Percentiles rank a stretch among this genome's conserved stretches.
These are phyloP conservation scores for Glycine soja DNA, from an alignment of 306 rosid species.

Conservation along the genomic window DNA sequence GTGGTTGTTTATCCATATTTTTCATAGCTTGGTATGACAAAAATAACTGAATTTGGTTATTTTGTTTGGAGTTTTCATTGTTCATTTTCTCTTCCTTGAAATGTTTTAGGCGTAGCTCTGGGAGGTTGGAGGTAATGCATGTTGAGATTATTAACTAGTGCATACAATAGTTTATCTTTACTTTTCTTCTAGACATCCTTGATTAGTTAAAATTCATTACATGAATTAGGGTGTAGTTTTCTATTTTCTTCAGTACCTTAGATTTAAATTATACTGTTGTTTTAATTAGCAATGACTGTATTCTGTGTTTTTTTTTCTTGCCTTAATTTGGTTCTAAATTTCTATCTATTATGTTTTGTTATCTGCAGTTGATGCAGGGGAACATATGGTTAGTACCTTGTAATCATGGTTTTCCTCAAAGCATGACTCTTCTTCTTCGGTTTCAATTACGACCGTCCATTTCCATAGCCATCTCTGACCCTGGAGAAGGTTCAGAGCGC, in stretches of 20 bases:
- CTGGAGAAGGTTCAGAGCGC: constrained; percentile 76
- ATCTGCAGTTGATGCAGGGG: constrained; percentile 96
- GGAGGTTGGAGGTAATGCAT: constrained; percentile 27
- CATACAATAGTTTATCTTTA: neutral
- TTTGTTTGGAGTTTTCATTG: neutral
- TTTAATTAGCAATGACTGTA: constrained; percentile 12
- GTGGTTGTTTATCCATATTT: neutral
- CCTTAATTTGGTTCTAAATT: constrained; percentile 28
- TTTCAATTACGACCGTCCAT: constrained; percentile 82
- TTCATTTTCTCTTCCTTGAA: constrained; percentile 20
- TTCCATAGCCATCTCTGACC: constrained; percentile 77
- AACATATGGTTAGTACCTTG: constrained; percentile 81
- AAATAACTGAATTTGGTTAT: constrained; percentile 7
- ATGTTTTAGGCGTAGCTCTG: constrained; percentile 25
- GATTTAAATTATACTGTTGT: neutral
- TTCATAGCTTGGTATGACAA: neutral
- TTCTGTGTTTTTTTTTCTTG: neutral
- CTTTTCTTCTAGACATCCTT: neutral
- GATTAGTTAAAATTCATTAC: constrained; percentile 29
- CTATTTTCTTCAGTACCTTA: neutral
- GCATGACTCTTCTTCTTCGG: constrained; percentile 89
- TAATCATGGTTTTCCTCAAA: constrained; percentile 79
- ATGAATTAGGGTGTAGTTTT: constrained; percentile 17
- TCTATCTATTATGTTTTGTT: constrained; percentile 31
- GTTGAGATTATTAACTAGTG: neutral